Base-by-base conservation (phyloP, 345 rosid genomes). In the Citrus inodora region DNA sequence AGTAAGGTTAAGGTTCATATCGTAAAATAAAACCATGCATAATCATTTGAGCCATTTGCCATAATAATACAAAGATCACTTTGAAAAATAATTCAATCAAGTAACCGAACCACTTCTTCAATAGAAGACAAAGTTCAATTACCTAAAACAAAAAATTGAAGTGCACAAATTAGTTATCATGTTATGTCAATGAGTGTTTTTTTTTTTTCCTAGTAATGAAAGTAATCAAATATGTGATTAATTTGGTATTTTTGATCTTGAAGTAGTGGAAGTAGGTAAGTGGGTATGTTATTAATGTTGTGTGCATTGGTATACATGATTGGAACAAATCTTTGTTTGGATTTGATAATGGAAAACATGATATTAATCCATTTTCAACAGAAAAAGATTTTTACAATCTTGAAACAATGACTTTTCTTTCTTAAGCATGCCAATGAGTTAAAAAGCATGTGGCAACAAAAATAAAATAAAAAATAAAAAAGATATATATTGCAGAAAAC, bases 341-440 rank as follows among this genome's bases (percentile, higher is more conserved):
- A 73, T 67, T 51, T 64, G 82, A 76, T 71, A 48, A 80, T 79
- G 76, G 66, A 64, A 69, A 72, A 62, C 70, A 55, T 25, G 60
- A 70, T 78, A 59, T 75, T 74, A 76, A 40, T 67, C 79, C 77
- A 65, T 30, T 69, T 67, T 79, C 42, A 19, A 79, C 74, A 84
- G 78, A 60, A 53, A 63, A 60, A 66, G 70, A 65, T 67, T 71
- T 72, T 61, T 68, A 72, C 81, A 74, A 76, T 79, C 77, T 42
- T 19, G 42, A 11, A 30, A 28, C 37, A 21, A 33, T 30, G 83
- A 74, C 86, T 83, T 80, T 78, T 75, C 76, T 55, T n/a, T 74
- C 37, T 60, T 24, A 38, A 42, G 74, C 73, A 75, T 61, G 73
- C 77, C 78, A 74, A 40, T 53, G 37, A 61, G 10, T 32, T 74